Evolutionary conservation across 306 rosid species (phyloP), one percentile per base, ranked within the genome.

Genomic region (Dryas alaskensis): DNA sequence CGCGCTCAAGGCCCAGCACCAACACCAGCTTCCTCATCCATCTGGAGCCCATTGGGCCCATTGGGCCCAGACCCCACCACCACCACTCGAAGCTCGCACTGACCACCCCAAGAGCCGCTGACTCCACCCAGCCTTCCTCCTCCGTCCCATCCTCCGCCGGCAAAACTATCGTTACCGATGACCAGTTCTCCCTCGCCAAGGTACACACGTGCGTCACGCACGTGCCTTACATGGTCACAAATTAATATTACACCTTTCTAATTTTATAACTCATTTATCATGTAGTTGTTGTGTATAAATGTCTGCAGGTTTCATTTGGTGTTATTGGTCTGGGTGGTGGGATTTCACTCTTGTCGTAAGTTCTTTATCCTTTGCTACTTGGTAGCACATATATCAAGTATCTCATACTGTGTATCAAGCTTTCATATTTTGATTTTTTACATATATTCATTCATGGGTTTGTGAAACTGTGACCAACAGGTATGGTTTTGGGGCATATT

Each of bases 401-500:
- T 31, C 37, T 31, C 37, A 31, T 31, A 31, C 37, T 31, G 37
- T 31, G 37, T 31, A 31, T 31, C 37, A 31, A 31, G 3, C 2
- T 31, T 31, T 31, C 10, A 45, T 43, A 11, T 65, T 37, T 37
- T 52, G 5, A 1, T 45, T 16, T n/a, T 59, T 31, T 42, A 31
- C 37, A 54, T 61, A 16, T 16, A 19, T 49, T 12, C 17, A 17
- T 27, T 13, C 4, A n/a, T 75, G 63, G 67, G 55, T 58, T 43
- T 60, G 57, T 81, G 40, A 6, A 31, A 37, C 59, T 69, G 48
- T 55, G 39, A 10, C 16, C 9, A 58, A 45, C 81, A 94, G 99
- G 69, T 92, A 92, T 84, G 99, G 99, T 58, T 94, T 94, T 69
- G 99, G 99, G 60, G 97, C 99, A 49, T 94, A 94, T 70, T 94